Base-by-base conservation (phyloP, 139 green algal genomes). In the Monoraphidium neglectum region DNA sequence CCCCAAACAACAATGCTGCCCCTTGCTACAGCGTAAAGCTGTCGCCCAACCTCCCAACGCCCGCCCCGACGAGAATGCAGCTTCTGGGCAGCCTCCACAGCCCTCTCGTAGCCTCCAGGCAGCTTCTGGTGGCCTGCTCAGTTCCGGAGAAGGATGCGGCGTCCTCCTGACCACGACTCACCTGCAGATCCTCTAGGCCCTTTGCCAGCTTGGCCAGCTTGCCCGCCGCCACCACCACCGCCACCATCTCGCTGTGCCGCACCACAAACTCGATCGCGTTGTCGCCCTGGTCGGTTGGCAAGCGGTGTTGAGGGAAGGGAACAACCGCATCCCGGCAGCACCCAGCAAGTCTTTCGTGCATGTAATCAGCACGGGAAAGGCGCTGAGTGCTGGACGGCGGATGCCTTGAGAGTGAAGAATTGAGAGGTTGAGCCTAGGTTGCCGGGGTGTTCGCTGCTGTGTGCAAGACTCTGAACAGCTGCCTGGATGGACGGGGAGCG, bases 221-320 rank as follows among this genome's bases (percentile, higher is more conserved):
- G 36, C 81, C 72, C 33, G 51, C 68, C 36, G 78, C 63, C 36
- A 85, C 69, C 54, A 96, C 93, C 2, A 89, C 80, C 3, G 84
- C 71, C 4, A 67, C 78, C 2, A 83, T 51, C 68, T 92, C 89
- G 0, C 71, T 87, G 83, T 98, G 92, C 35, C 86, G 89, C 16
- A 98, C 59, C 68, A 99, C 97, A 76, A 90, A 99, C 79, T 98
- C 90, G 10, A 99, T 83, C 2, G 95, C 93, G 32, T 92, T 88
- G 63, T 97, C 94, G 2, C 95, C 95, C 57, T 37, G 57, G n/a
- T n/a, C n/a, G n/a, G n/a, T n/a, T n/a, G n/a, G n/a, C n/a, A n/a
- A n/a, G n/a, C n/a, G n/a, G n/a, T n/a, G n/a, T n/a, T n/a, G n/a
- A n/a, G n/a, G n/a, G n/a, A n/a, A n/a, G n/a, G n/a, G n/a, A n/a